A percentile compares a stretch with the other conserved stretches of the same genome.
phyloP scores from a whole-genome alignment of 768 basidiomycete species.

The Suillus sp. region DNA sequence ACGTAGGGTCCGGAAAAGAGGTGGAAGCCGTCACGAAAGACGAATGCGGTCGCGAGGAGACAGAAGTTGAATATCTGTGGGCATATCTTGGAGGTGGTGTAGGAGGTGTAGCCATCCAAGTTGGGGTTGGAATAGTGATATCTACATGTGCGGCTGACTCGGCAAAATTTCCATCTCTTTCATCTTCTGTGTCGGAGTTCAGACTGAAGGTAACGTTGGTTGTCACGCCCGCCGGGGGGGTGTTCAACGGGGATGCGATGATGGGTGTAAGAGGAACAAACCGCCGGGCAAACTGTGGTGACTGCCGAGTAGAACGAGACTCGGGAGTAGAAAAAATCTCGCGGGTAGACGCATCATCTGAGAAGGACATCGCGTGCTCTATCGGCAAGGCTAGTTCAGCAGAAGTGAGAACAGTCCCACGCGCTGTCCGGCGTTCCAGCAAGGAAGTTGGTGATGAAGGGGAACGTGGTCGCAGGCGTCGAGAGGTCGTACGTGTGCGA shows the following conservation, averaged over 20 bases:
- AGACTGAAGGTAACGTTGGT: constrained; percentile 21
- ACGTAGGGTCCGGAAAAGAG: constrained; percentile 26
- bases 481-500: neutral
- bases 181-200: constrained; percentile 13
- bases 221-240: constrained; percentile 44
- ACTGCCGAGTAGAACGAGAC: constrained; percentile 16
- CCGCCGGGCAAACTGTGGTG: constrained; percentile 32
- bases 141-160: constrained; percentile 13
- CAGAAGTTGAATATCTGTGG: constrained; percentile 34
- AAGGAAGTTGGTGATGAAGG: constrained; percentile 15
- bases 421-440: constrained; percentile 16
- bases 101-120: constrained; percentile 61
- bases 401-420: neutral
- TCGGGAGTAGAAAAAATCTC: neutral
- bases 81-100: constrained; percentile 51
- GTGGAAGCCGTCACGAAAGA: constrained; percentile 49
- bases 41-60: constrained; percentile 42
- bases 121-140: constrained; percentile 40
- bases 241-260: constrained; percentile 58
- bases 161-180: constrained; percentile 11
- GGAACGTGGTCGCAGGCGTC: neutral
- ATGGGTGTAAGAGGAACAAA: constrained; percentile 59
- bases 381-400: neutral
- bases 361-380: neutral
- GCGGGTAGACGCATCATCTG: neutral